A percentile compares a stretch with the other conserved stretches of the same genome.
phyloP scores from a whole-genome alignment of 2,329 filamentous ascomycete species.

The Xylariales sp. region DNA sequence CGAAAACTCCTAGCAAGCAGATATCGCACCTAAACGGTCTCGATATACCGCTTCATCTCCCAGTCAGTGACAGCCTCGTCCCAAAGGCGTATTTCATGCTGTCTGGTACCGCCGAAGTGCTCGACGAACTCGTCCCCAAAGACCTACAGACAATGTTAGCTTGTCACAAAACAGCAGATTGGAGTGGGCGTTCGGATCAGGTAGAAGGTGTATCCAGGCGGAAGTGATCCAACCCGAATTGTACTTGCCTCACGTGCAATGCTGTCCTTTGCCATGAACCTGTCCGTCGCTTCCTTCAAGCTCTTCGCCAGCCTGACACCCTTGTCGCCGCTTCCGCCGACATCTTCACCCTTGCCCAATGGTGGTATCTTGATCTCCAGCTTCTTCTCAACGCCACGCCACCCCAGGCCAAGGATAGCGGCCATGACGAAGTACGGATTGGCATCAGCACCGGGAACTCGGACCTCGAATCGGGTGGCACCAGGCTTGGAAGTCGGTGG shows the following conservation, averaged over 20 bases:
- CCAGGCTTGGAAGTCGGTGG: slow-evolving; percentile 81
- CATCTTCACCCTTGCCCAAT: slow-evolving; percentile 77
- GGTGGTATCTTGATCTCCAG: slow-evolving; percentile 77
- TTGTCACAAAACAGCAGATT: too few relatives aligned
- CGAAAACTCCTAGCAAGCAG: too few relatives aligned
- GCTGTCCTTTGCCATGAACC: slow-evolving; percentile 73
- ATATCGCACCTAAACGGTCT: slow-evolving; percentile 60
- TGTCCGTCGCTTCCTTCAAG: slow-evolving; percentile 75
- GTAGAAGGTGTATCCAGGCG: too few relatives aligned
- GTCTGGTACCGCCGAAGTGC: slow-evolving; percentile 85
- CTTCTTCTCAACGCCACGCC: slow-evolving; percentile 90
- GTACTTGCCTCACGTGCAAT: slow-evolving; percentile 69
- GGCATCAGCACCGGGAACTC: slow-evolving; percentile 89
- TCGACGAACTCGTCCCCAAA: slow-evolving; percentile 96
- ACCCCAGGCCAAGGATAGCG: slow-evolving; percentile 81
- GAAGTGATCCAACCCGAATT: too few relatives aligned
- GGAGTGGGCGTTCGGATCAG: too few relatives aligned
- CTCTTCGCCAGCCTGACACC: slow-evolving; percentile 78
- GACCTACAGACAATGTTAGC: slow-evolving; percentile 37
- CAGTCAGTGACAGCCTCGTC: slow-evolving; percentile 97
- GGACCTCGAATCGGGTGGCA: slow-evolving; percentile 87
- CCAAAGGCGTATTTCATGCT: slow-evolving; percentile 87
- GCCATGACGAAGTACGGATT: slow-evolving; percentile 86
- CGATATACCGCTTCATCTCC: slow-evolving; percentile 75
- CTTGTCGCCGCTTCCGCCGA: slow-evolving; percentile 66